Evolutionary conservation across 2,329 filamentous ascomycete genomes (phyloP), one percentile per base, ranked within the genome.

Genomic region (Whalleya microplaca): DNA sequence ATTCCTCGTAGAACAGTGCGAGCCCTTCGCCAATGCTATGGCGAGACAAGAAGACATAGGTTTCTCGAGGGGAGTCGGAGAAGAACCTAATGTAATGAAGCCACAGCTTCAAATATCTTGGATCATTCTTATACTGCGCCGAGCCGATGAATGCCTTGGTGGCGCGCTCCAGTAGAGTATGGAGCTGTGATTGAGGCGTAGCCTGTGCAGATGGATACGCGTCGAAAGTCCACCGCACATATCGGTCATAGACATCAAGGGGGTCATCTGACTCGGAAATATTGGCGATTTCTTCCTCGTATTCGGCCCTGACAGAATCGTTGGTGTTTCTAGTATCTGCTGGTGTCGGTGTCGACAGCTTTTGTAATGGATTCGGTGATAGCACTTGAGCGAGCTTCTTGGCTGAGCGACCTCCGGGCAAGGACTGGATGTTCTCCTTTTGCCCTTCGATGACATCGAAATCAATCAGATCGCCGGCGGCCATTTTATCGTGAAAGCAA

Each of bases 381-480:
- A 92, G 92, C 29, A 92, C 84, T 52, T 92, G 85, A 27, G 88
- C 92, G 49, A 99, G 87, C 51, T 95, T 93, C 77, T 88, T 91
- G 45, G 94, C 95, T 41, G 94, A 98, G 63, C 95, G 80, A 20
- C 84, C 95, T 61, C 91, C 90, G 16, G 94, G 93, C 12, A 99
- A 83, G 20, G 92, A 88, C 75, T 97, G 93, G 54, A 99, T 97
- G 75, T 99, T 99, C 78, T 99, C 95, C 77, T 99, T 99, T 68
- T 97, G 93, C 45, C 85, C 86, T 77, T 99, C 95, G 76, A 99
- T 97, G 62, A 97, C 84, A 68, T 96, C 90, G 78, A 99, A 98
- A 77, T 86, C 78, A 71, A 88, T 85, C 41, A 85, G 74, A 64
- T 88, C 84, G 56, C 73, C 75, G 41, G 73, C 70, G 63, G 67